These are phyloP conservation scores for Colletotrichum sp. DNA, from an alignment of 2,329 filamentous ascomycete species.

Conservation along the genomic window DNA sequence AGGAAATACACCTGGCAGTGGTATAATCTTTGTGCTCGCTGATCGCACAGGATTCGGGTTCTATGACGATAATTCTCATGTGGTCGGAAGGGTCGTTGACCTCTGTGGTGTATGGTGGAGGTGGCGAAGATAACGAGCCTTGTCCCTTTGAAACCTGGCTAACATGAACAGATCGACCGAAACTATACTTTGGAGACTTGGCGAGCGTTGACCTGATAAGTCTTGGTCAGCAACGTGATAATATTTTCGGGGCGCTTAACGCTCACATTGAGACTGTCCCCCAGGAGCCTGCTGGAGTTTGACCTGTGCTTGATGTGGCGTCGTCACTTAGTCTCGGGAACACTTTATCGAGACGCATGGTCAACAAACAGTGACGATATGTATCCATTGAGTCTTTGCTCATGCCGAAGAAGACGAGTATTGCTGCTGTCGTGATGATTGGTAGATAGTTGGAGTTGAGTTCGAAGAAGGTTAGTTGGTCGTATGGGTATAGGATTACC, in stretches of 20 bases:
- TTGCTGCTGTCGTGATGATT: constrained; percentile 49
- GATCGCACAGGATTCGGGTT: not conserved
- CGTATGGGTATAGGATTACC: constrained; percentile 50
- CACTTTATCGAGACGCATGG: constrained; percentile 45
- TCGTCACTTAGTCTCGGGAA: constrained; percentile 45
- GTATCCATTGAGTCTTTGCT: constrained; percentile 57
- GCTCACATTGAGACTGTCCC: not conserved
- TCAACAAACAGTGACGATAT: constrained; percentile 47
- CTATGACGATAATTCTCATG: not conserved
- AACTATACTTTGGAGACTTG: not conserved
- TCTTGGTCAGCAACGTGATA: not conserved
- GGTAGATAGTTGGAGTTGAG: constrained; percentile 55
- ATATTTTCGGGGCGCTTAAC: not conserved
- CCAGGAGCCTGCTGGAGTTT: not conserved
- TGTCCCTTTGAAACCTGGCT: not conserved
- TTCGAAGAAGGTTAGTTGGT: constrained; percentile 39
- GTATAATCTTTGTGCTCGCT: not conserved
- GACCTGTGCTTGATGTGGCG: constrained; percentile 18
- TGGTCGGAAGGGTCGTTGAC: not conserved
- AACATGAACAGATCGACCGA: not conserved
- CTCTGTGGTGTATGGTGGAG: not conserved
- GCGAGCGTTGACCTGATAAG: not conserved
- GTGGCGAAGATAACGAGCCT: not conserved
- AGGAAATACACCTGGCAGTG: not conserved
- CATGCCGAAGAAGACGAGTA: constrained; percentile 61